A percentile compares a stretch with the other conserved stretches of the same genome.
phyloP scores from a whole-genome alignment of 345 rosid species.

The Bruguiera sexangula region DNA sequence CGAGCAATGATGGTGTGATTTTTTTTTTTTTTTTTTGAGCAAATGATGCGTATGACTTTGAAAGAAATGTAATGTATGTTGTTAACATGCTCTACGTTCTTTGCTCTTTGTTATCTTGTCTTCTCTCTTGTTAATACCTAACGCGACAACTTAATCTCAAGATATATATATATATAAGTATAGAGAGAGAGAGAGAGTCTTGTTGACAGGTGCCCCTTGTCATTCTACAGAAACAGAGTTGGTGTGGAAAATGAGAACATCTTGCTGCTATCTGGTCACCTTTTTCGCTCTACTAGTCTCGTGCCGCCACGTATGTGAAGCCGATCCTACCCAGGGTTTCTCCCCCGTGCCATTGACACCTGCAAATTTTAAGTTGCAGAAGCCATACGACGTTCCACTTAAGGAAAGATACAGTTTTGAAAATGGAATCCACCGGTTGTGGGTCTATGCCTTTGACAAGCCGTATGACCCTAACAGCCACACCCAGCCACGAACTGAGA shows the following conservation, averaged over 20 bases:
- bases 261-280: neutral
- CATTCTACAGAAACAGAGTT: too few species aligned
- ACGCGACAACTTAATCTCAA: too few species aligned
- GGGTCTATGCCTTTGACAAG: conserved; percentile 43
- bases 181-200: too few species aligned
- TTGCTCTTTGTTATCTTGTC: too few species aligned
- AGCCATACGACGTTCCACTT: conserved; percentile 30
- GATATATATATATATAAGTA: too few species aligned
- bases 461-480: conserved; percentile 32
- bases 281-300: neutral
- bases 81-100: too few species aligned
- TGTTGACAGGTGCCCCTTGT: too few species aligned
- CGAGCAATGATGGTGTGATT: too few species aligned
- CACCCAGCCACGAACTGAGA: conserved; percentile 40
- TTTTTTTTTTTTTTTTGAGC: too few species aligned
- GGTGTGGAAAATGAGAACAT: neutral
- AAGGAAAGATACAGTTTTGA: conserved; percentile 30
- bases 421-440: conserved; percentile 28
- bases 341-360: conserved; percentile 16
- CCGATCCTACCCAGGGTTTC: conserved; percentile 38
- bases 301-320: neutral
- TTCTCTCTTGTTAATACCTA: too few species aligned
- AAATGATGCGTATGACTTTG: too few species aligned
- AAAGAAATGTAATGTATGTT: too few species aligned
- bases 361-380: conserved; percentile 28